Conservation (phyloP, 2,329 filamentous ascomycete species). For the Orbilia blumenaviensis region DNA sequence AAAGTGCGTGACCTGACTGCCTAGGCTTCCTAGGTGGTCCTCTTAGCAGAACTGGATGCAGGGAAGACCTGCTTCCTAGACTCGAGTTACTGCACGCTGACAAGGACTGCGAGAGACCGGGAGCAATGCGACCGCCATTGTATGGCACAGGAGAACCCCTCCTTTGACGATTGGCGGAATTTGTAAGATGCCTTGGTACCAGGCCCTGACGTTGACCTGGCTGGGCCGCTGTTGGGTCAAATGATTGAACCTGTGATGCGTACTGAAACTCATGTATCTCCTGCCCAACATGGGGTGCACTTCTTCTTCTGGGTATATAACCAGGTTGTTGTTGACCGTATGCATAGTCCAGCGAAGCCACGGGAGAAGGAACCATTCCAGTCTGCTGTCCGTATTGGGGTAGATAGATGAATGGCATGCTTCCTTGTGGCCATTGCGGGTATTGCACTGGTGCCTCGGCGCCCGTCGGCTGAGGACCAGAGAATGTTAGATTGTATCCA, state of each 20-base stretch:
- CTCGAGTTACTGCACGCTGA: conserved; percentile 29
- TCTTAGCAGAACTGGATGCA: conserved; percentile 62
- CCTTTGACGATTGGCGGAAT: conserved; percentile 40
- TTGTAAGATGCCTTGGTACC: conserved; percentile 35
- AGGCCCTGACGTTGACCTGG: conserved; percentile 28
- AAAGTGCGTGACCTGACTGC: conserved; percentile 84
- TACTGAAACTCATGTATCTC: conserved; percentile 23
- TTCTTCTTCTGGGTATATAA: conserved; percentile 48
- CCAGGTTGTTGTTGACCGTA: conserved; percentile 20
- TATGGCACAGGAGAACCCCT: conserved; percentile 49
- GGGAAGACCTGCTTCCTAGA: conserved; percentile 30
- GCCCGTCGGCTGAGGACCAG: conserved; percentile 18
- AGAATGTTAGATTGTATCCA: conserved; percentile 34
- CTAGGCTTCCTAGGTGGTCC: conserved; percentile 74
- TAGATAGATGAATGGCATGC: conserved; percentile 49
- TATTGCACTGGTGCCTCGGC: conserved; percentile 30
- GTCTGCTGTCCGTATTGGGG: conserved; percentile 50
- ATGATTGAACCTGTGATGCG: not conserved
- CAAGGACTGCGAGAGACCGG: conserved; percentile 26
- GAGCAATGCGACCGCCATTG: conserved; percentile 8
- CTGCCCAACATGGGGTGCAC: conserved; percentile 41
- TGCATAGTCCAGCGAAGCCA: conserved; percentile 27
- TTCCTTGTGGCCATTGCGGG: conserved; percentile 48
- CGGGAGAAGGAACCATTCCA: conserved; percentile 31
- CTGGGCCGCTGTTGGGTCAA: not conserved